These are phyloP conservation scores for Diplodia seriata DNA, from an alignment of 2,329 filamentous ascomycete species.

Conservation along the genomic window DNA sequence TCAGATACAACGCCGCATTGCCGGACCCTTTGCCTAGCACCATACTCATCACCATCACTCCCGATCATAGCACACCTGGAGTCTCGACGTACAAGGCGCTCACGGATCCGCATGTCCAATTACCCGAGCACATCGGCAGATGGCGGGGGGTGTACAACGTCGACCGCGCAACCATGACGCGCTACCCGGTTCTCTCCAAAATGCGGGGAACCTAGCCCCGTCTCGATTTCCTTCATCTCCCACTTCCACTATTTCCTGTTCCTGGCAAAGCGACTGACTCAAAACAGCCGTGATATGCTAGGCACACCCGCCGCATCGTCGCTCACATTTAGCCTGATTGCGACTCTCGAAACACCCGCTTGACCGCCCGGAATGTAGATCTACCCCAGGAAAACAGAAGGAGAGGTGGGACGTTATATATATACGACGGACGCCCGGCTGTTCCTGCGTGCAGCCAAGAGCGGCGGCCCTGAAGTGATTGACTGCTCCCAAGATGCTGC, in stretches of 20 bases:
- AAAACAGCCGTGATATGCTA: constrained; percentile 4
- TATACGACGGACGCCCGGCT: not conserved
- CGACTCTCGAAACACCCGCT: constrained; percentile 10
- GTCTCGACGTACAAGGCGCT: not conserved
- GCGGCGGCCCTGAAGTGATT: too few species aligned
- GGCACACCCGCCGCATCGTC: constrained; percentile 6
- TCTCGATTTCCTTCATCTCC: not conserved
- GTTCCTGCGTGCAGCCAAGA: not conserved
- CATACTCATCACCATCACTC: too few species aligned
- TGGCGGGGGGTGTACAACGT: not conserved
- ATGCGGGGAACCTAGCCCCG: constrained; percentile 14
- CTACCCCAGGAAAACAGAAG: not conserved
- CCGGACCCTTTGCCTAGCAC: too few species aligned
- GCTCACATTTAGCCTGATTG: constrained; percentile 18
- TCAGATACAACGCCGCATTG: too few species aligned
- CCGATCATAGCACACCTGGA: too few species aligned
- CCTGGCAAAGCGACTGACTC: constrained; percentile 11
- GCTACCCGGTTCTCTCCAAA: not conserved
- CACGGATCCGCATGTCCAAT: not conserved
- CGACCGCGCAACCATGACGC: constrained; percentile 2
- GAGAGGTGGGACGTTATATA: not conserved
- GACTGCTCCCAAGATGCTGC: not conserved
- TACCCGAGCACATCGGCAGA: not conserved
- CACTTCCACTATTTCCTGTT: constrained; percentile 2
- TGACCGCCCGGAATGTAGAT: constrained; percentile 12